Conservation (phyloP, 441 rosid species). For the Aquilaria agallochum region DNA sequence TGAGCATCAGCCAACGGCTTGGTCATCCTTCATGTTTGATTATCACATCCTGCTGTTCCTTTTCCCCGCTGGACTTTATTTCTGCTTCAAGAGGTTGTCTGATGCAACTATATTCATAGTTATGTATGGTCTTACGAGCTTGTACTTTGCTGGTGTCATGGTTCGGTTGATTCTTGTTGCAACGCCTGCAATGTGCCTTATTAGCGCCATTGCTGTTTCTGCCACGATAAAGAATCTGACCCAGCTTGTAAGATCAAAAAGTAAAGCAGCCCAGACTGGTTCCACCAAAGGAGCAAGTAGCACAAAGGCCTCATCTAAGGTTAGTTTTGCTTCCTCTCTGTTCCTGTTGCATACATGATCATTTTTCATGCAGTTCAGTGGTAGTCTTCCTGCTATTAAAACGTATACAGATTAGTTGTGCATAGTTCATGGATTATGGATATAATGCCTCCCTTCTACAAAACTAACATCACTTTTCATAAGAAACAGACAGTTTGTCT, state of each 20-base stretch:
- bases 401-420: not conserved
- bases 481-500: too few species aligned
- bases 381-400: not conserved
- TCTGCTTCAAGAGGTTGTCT: slow-evolving; percentile 95
- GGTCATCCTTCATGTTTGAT: slow-evolving; percentile 99
- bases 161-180: slow-evolving; percentile 97
- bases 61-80: slow-evolving; percentile 99
- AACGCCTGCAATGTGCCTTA: slow-evolving; percentile 93
- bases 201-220: slow-evolving; percentile 96
- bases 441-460: too few species aligned
- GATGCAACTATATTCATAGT: slow-evolving; percentile 98
- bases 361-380: not conserved
- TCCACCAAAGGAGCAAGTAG: slow-evolving; percentile 65
- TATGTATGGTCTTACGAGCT: slow-evolving; percentile 98
- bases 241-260: slow-evolving; percentile 59
- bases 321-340: slow-evolving; percentile 27
- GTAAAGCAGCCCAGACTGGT: slow-evolving; percentile 61
- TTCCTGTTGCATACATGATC: not conserved
- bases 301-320: slow-evolving; percentile 83
- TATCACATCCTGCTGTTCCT: slow-evolving; percentile 95
- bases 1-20: slow-evolving; percentile 99
- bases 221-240: slow-evolving; percentile 89
- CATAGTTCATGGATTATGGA: not conserved
- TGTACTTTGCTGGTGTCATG: slow-evolving; percentile 99
- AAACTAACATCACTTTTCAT: too few species aligned